These are phyloP conservation scores for Entomortierella beljakovae DNA, from an alignment of 192 early-diverging fungal species.

Conservation along the genomic window DNA sequence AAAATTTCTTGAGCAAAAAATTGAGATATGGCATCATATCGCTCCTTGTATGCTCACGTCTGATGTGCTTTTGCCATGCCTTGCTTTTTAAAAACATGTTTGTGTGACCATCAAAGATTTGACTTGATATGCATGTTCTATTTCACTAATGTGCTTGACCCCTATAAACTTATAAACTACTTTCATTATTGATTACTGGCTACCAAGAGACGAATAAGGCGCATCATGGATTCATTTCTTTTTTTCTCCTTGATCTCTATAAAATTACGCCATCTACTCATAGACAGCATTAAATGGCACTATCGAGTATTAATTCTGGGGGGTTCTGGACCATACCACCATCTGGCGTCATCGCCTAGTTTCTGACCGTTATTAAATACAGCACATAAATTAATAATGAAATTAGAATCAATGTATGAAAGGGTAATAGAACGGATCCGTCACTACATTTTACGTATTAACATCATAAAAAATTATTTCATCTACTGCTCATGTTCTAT, in stretches of 20 bases:
- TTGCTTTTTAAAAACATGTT: too few relatives aligned
- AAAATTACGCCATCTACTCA: constrained; percentile 14
- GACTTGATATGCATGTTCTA: not conserved
- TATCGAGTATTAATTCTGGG: not conserved
- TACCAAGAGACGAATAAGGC: not conserved
- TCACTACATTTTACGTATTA: too few relatives aligned
- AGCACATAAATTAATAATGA: not conserved
- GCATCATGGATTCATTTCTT: not conserved
- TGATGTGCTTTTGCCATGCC: constrained; percentile 1
- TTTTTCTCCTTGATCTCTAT: not conserved
- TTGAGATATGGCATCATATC: constrained; percentile 55
- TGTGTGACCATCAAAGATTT: not conserved
- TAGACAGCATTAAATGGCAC: not conserved
- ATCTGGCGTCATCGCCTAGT: constrained; percentile 45
- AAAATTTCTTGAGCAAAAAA: not conserved
- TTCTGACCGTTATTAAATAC: not conserved
- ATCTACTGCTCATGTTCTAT: too few relatives aligned
- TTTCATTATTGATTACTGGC: too few relatives aligned
- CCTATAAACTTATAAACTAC: too few relatives aligned
- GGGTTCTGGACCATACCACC: constrained; percentile 25
- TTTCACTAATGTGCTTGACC: too few relatives aligned
- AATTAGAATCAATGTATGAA: too few relatives aligned
- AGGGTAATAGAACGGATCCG: too few relatives aligned
- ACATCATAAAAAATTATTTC: too few relatives aligned
- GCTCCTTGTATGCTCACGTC: constrained; percentile 8